These are phyloP conservation scores for Fragosphaeria purpurea DNA, from an alignment of 2,329 filamentous ascomycete species.

Conservation along the genomic window DNA sequence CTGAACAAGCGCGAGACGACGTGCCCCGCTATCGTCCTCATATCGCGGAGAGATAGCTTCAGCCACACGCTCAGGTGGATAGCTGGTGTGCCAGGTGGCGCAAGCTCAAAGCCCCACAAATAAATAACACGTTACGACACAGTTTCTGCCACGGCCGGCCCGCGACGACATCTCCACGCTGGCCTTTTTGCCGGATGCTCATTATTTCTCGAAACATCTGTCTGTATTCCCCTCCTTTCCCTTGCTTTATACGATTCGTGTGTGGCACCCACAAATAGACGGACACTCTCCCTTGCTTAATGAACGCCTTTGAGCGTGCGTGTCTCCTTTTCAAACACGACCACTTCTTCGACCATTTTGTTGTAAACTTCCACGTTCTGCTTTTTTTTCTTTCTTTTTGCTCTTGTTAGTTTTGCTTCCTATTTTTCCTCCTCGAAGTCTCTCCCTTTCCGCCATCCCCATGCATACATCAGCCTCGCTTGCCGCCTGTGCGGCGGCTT, in stretches of 20 bases:
- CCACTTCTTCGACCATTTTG: no score
- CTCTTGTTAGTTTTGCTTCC: not conserved
- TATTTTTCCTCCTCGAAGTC: not conserved
- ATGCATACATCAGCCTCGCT: slow-evolving; percentile 21
- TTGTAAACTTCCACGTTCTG: no score
- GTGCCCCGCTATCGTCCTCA: no score
- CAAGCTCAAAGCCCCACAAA: slow-evolving; percentile 6
- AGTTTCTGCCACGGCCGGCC: no score
- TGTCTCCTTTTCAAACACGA: no score
- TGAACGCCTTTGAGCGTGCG: no score
- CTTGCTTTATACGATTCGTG: not conserved
- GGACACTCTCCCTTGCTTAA: no score
- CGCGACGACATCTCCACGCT: slow-evolving; percentile 27
- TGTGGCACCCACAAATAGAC: not conserved
- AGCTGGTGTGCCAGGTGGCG: not conserved
- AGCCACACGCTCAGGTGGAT: slow-evolving; percentile 7
- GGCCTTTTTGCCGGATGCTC: slow-evolving; percentile 23
- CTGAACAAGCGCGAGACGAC: no score
- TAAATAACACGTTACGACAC: no score
- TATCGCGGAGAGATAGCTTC: slow-evolving; percentile 13
- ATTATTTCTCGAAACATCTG: not conserved
- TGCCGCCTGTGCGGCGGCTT: slow-evolving; percentile 47
- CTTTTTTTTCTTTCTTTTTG: not conserved
- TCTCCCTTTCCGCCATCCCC: no score
- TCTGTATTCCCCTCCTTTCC: not conserved